Evolutionary conservation across 768 basidiomycete species (phyloP).

Genomic region (Tulasnella calospora): DNA sequence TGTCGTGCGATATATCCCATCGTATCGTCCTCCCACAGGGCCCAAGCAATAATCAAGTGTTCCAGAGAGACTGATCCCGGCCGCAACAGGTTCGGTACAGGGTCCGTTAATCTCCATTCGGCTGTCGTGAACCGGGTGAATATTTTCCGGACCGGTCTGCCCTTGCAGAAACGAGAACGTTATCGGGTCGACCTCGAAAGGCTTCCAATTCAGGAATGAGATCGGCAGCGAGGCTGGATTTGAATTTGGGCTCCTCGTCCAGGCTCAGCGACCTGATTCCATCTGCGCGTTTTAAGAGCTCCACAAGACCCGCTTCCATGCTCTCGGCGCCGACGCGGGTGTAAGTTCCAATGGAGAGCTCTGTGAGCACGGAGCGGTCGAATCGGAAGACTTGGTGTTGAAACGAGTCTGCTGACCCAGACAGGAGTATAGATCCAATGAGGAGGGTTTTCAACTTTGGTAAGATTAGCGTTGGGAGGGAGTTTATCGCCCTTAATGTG

Average conservation of each 20-base stretch:
- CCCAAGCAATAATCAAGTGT: not conserved
- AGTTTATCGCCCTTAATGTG: not conserved
- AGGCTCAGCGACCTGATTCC: not conserved
- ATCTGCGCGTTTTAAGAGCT: not conserved
- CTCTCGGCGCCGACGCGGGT: not conserved
- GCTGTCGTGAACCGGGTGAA: not conserved
- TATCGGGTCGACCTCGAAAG: not conserved
- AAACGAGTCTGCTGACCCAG: not conserved
- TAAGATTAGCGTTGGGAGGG: not conserved
- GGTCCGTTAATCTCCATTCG: not conserved
- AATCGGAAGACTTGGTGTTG: not conserved
- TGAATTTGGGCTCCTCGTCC: too few species aligned
- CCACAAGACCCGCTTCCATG: not conserved
- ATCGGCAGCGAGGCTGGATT: not conserved
- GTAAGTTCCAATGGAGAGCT: not conserved
- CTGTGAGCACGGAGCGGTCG: not conserved
- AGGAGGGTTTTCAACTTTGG: not conserved
- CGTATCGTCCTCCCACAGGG: not conserved
- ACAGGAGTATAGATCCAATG: not conserved
- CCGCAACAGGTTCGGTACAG: not conserved
- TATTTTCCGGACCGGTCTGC: not conserved
- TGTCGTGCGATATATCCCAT: not conserved
- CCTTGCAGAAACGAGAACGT: not conserved
- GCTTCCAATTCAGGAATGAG: not conserved
- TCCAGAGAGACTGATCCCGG: not conserved